phyloP scores from a whole-genome alignment of 2,329 filamentous ascomycete species.

The Monilinia laxa region DNA sequence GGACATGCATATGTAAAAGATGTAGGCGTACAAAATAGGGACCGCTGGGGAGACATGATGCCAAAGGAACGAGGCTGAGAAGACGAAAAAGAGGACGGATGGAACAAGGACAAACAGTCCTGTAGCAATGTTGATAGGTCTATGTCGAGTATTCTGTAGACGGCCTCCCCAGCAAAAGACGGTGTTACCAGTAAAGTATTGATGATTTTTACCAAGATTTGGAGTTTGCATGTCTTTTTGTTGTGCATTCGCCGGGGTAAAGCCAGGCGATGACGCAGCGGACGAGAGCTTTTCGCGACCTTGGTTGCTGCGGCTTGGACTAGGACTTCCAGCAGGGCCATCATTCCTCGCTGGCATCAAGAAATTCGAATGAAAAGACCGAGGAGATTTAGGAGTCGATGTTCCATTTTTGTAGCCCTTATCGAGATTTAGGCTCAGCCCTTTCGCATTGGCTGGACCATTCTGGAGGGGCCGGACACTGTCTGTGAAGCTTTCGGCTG shows the following conservation, averaged over 20 bases:
- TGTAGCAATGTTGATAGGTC: conserved; percentile 86
- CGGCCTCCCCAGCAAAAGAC: conserved; percentile 84
- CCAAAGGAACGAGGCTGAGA: conserved; percentile 78
- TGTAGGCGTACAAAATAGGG: conserved; percentile 84
- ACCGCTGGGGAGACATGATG: conserved; percentile 85
- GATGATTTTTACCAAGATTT: conserved; percentile 70
- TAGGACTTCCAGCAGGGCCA: conserved; percentile 47
- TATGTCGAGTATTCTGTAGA: conserved; percentile 81
- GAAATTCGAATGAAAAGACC: conserved; percentile 76
- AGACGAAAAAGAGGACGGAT: conserved; percentile 77
- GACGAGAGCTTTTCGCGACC: conserved; percentile 85
- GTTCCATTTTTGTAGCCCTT: conserved; percentile 56
- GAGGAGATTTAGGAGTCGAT: conserved; percentile 63
- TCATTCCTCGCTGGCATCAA: conserved; percentile 60
- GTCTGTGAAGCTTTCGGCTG: conserved; percentile 65
- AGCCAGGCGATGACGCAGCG: conserved; percentile 69
- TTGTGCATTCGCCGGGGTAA: conserved; percentile 50
- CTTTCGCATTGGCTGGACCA: conserved; percentile 41
- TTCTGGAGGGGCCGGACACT: conserved; percentile 70
- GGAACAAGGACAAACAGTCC: conserved; percentile 78
- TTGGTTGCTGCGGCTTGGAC: conserved; percentile 57
- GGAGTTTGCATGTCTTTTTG: conserved; percentile 35
- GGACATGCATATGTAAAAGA: conserved; percentile 87
- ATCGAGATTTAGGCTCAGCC: conserved; percentile 58
- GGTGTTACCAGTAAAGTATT: conserved; percentile 94